Conservation (phyloP, 352 stramenopile genomes). For the Globisporangium paroecandrum region DNA sequence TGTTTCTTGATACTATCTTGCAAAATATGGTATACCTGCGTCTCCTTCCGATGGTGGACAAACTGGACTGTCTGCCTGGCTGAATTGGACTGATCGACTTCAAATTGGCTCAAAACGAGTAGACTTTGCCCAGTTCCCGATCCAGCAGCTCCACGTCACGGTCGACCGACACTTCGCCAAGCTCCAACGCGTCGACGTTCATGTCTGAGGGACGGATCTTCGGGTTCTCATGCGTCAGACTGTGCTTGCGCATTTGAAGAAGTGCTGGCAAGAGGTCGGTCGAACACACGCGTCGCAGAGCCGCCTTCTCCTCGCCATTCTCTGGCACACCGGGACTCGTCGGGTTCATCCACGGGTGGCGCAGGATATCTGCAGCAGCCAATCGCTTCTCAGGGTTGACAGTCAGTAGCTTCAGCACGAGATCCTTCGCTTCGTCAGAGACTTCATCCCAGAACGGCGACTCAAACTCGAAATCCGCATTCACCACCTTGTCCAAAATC, state of each 20-base stretch:
- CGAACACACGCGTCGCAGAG: constrained; percentile 36
- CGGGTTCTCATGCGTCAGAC: constrained; percentile 56
- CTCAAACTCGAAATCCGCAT: constrained; percentile 89
- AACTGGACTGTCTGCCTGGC: background rate
- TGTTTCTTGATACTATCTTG: constrained; percentile 3
- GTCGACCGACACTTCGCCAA: constrained; percentile 51
- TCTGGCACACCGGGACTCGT: constrained; percentile 21
- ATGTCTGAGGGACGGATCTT: constrained; percentile 76
- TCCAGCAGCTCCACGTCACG: constrained; percentile 64
- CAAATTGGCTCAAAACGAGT: constrained; percentile 30
- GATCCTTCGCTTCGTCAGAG: constrained; percentile 91
- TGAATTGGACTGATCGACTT: constrained; percentile 18
- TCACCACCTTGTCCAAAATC: constrained; percentile 71
- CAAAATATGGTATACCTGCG: constrained; percentile 20
- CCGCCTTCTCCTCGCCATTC: constrained; percentile 26
- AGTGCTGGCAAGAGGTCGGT: constrained; percentile 57
- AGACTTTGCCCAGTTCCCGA: constrained; percentile 56
- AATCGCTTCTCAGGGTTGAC: constrained; percentile 83
- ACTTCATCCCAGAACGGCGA: constrained; percentile 94
- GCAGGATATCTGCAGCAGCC: constrained; percentile 60
- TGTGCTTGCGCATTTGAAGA: constrained; percentile 76
- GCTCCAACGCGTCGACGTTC: constrained; percentile 61
- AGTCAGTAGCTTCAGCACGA: constrained; percentile 91
- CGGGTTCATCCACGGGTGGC: constrained; percentile 79
- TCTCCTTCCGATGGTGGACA: background rate